A percentile compares a stretch with the other conserved stretches of the same genome.
phyloP scores from a whole-genome alignment of 2,329 filamentous ascomycete species.

The Penicillium capsulatum region DNA sequence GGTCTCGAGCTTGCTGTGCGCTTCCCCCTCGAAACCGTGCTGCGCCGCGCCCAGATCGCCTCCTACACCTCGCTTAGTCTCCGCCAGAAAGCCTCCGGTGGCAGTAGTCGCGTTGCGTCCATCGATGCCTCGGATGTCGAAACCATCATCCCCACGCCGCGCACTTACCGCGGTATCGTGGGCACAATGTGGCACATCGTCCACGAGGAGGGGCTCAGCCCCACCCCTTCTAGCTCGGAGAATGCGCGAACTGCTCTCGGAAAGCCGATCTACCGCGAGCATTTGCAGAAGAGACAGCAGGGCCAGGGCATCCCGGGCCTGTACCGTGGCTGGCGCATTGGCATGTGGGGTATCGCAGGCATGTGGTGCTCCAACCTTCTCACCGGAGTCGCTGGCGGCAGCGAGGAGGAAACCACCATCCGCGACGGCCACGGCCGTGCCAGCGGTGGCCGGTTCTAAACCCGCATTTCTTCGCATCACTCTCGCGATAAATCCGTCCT shows the following conservation, averaged over 20 bases:
- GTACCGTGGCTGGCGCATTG: constrained; percentile 56
- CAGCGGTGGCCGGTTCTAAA: constrained; percentile 33
- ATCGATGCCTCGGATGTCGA: constrained; percentile 47
- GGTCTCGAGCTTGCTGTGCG: constrained; percentile 78
- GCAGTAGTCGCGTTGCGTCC: constrained; percentile 19
- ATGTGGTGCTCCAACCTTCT: constrained; percentile 51
- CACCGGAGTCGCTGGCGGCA: constrained; percentile 35
- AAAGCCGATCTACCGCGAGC: constrained; percentile 36
- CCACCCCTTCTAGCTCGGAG: constrained; percentile 45
- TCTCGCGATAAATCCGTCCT: too few species aligned
- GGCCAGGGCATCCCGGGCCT: constrained; percentile 54
- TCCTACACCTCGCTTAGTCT: constrained; percentile 58
- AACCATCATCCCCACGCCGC: constrained; percentile 70
- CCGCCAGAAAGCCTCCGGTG: constrained; percentile 31
- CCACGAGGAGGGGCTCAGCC: constrained; percentile 66
- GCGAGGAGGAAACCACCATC: constrained; percentile 35
- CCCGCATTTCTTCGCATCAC: too few species aligned
- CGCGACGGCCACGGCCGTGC: constrained; percentile 20
- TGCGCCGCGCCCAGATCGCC: constrained; percentile 80
- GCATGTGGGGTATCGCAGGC: constrained; percentile 53
- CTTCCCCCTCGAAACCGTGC: constrained; percentile 84
- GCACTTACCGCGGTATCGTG: constrained; percentile 78
- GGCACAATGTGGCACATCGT: constrained; percentile 87
- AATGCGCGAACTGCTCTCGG: constrained; percentile 32
- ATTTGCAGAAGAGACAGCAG: constrained; percentile 43